Conservation (phyloP, 805 yeast genomes). For the Metschnikowia rubicola region DNA sequence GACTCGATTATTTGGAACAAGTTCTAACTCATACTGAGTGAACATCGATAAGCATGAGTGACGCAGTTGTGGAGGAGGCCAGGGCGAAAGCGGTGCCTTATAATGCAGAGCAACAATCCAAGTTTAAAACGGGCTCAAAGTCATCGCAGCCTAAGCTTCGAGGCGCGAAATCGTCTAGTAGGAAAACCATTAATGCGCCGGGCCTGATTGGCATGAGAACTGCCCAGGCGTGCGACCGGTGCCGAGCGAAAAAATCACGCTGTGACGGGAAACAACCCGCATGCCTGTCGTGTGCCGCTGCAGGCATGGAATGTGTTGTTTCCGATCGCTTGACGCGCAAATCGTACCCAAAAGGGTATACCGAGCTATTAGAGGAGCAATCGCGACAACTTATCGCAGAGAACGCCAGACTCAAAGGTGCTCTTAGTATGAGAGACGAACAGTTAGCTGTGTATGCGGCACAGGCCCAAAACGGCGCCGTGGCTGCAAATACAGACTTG, state of each 20-base stretch:
- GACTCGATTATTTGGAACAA: no score
- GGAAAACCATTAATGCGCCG: constrained; percentile 57
- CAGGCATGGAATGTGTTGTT: constrained; percentile 86
- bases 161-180: neutral
- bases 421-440: constrained; percentile 63
- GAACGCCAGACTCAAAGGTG: constrained; percentile 62
- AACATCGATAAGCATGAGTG: no score
- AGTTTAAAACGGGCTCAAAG: no score
- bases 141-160: no score
- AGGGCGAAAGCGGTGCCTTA: no score
- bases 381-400: constrained; percentile 84
- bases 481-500: no score
- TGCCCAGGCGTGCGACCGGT: constrained; percentile 90
- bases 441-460: constrained; percentile 40
- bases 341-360: constrained; percentile 89
- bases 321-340: constrained; percentile 81
- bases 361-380: constrained; percentile 84
- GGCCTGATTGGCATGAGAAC: constrained; percentile 66
- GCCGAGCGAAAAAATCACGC: constrained; percentile 73
- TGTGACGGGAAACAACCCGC: constrained; percentile 71
- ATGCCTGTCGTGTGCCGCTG: constrained; percentile 78
- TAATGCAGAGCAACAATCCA: no score
- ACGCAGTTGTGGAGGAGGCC: no score
- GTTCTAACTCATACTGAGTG: no score
- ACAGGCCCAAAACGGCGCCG: neutral